Evolutionary conservation across 495 filamentous ascomycete species (phyloP).

Genomic region (Lichina pygmaea): DNA sequence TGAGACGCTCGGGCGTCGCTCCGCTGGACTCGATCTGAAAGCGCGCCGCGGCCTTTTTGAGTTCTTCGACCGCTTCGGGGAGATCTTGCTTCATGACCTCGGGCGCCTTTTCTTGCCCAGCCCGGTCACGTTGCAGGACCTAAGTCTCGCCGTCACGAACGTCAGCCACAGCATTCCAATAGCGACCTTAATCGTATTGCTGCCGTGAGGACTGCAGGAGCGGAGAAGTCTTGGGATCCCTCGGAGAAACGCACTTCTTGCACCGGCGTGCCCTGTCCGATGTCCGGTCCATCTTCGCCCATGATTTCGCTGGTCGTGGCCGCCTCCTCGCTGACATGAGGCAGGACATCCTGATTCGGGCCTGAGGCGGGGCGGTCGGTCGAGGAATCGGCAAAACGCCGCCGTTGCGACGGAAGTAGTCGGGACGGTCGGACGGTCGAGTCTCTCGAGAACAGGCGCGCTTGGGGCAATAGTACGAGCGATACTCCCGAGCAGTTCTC

Average conservation of each 20-base stretch:
- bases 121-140: constrained; percentile 37
- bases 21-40: too few relatives aligned
- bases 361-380: constrained; percentile 8
- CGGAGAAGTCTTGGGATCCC: too few relatives aligned
- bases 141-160: constrained; percentile 7
- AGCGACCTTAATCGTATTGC: too few relatives aligned
- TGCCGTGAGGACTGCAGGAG: too few relatives aligned
- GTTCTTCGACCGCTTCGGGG: too few relatives aligned
- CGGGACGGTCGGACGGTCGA: too few relatives aligned
- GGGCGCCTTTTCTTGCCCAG: constrained; percentile 34
- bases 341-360: constrained; percentile 26
- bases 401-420: neutral
- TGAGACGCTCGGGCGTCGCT: constrained; percentile 7
- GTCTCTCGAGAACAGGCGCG: too few relatives aligned
- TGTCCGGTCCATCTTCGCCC: constrained; percentile 25
- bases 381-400: neutral
- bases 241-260: constrained; percentile 23
- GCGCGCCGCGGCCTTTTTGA: too few relatives aligned
- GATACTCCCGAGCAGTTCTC: too few relatives aligned
- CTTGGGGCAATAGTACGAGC: too few relatives aligned
- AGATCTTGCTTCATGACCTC: constrained; percentile 15
- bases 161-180: too few relatives aligned
- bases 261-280: constrained; percentile 37
- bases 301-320: constrained; percentile 26
- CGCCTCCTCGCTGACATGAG: constrained; percentile 38